Evolutionary conservation across 768 basidiomycete genomes (phyloP).

Genomic region (Hygrocybe punicea): DNA sequence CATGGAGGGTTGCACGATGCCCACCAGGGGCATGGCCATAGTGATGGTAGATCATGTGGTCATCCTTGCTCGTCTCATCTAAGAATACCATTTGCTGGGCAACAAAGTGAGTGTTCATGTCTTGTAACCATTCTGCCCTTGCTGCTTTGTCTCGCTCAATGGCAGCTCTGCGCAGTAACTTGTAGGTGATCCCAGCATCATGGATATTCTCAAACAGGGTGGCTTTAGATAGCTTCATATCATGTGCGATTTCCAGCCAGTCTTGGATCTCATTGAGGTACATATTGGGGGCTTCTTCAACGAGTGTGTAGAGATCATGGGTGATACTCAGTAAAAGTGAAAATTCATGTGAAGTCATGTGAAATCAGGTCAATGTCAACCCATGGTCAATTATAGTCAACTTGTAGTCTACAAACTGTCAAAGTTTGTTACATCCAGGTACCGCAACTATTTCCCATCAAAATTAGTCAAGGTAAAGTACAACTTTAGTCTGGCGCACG

Average conservation of each 20-base stretch:
- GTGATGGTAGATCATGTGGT: not conserved
- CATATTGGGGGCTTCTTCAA: conserved; percentile 2
- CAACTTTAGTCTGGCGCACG: no score
- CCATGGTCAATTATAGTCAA: no score
- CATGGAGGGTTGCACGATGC: not conserved
- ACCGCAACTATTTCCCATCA: no score
- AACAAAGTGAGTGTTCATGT: not conserved
- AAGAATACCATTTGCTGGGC: not conserved
- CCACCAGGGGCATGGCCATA: not conserved
- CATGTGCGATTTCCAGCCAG: not conserved
- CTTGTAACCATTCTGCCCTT: not conserved
- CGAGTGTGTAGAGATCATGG: not conserved
- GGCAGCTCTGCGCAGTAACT: not conserved
- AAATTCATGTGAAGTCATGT: no score
- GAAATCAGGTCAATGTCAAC: no score
- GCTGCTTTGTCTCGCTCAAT: not conserved
- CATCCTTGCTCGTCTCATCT: no score
- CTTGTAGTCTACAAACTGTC: no score
- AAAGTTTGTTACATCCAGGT: no score
- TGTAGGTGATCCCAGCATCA: not conserved
- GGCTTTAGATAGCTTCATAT: not conserved
- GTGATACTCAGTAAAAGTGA: no score
- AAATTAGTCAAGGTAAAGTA: no score
- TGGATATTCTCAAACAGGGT: not conserved
- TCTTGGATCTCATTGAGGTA: conserved; percentile 5